Evolutionary conservation across 108 stramenopile species (phyloP).

Genomic region (Asterionellopsis glacialis): DNA sequence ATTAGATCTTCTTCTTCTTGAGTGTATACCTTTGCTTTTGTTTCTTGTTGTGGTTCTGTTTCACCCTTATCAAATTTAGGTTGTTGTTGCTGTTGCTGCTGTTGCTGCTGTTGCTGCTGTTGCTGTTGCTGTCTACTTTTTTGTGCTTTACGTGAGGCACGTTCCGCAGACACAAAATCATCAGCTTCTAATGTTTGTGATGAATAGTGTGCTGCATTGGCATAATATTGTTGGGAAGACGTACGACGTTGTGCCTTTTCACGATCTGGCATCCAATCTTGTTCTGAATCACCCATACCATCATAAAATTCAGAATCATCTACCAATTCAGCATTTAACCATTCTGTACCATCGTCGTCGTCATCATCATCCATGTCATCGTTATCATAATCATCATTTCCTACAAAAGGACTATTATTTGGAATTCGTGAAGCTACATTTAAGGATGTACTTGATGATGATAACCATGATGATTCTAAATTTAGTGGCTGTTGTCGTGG

Average conservation of each 20-base stretch:
- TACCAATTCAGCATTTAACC: constrained; percentile 1
- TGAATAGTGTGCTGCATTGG: background rate
- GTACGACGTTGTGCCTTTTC: constrained; percentile 22
- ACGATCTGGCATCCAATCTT: constrained; percentile 53
- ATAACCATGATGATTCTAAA: too few species aligned
- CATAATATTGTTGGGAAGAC: background rate
- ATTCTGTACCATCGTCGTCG: too few species aligned
- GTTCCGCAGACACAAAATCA: background rate
- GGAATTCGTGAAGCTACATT: too few species aligned
- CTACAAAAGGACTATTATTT: too few species aligned
- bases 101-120: background rate
- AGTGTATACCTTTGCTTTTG: constrained; percentile 40
- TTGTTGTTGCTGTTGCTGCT: background rate
- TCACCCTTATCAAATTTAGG: constrained; percentile 6
- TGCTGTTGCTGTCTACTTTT: background rate
- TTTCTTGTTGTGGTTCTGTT: constrained; percentile 6
- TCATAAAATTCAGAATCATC: background rate
- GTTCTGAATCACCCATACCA: constrained; percentile 15
- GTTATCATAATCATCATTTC: too few species aligned
- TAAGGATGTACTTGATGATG: too few species aligned
- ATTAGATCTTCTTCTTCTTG: constrained; percentile 77
- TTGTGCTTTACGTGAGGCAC: background rate
- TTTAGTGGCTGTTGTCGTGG: too few species aligned
- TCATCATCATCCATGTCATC: too few species aligned
- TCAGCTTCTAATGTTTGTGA: background rate